phyloP scores from a whole-genome alignment of 2,329 filamentous ascomycete species.

The Trichoderma aggressivum region DNA sequence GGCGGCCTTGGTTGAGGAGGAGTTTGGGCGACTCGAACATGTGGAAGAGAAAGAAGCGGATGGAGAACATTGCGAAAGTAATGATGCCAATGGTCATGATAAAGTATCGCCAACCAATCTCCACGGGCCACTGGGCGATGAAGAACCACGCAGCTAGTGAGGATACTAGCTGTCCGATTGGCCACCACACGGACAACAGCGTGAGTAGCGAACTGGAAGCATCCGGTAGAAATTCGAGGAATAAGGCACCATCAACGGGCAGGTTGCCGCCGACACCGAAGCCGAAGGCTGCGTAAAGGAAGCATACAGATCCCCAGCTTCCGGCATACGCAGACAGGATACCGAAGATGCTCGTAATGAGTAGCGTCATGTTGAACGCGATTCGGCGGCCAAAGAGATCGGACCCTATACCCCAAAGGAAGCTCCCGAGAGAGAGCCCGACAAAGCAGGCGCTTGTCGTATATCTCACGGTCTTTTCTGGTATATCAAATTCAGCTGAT shows the following conservation, averaged over 20 bases:
- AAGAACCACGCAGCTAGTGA: constrained; percentile 73
- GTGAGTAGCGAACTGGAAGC: constrained; percentile 71
- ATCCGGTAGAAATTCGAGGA: constrained; percentile 78
- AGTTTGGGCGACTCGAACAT: constrained; percentile 86
- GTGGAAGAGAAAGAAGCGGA: constrained; percentile 76
- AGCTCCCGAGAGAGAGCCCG: constrained; percentile 74
- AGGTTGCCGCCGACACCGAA: constrained; percentile 73
- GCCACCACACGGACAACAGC: constrained; percentile 83
- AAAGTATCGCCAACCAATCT: constrained; percentile 76
- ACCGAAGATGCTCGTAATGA: constrained; percentile 72
- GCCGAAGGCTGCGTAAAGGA: constrained; percentile 59
- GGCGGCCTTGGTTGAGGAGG: constrained; percentile 70
- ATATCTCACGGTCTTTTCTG: constrained; percentile 69
- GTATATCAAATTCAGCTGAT: constrained; percentile 68
- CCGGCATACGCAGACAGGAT: constrained; percentile 64
- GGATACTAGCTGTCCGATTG: constrained; percentile 72
- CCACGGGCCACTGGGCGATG: constrained; percentile 63
- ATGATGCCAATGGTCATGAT: constrained; percentile 66
- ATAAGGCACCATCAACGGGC: constrained; percentile 75
- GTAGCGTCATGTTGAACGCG: constrained; percentile 77
- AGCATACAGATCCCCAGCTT: constrained; percentile 63
- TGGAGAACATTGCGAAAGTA: constrained; percentile 73
- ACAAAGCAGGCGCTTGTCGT: constrained; percentile 75
- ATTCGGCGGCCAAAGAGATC: constrained; percentile 75
- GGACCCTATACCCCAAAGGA: constrained; percentile 75